A percentile compares a stretch with the other conserved stretches of the same genome.
Evolutionary conservation across 139 green algal genomes (phyloP).

Genomic region (Zygnema circumcarinatum): DNA sequence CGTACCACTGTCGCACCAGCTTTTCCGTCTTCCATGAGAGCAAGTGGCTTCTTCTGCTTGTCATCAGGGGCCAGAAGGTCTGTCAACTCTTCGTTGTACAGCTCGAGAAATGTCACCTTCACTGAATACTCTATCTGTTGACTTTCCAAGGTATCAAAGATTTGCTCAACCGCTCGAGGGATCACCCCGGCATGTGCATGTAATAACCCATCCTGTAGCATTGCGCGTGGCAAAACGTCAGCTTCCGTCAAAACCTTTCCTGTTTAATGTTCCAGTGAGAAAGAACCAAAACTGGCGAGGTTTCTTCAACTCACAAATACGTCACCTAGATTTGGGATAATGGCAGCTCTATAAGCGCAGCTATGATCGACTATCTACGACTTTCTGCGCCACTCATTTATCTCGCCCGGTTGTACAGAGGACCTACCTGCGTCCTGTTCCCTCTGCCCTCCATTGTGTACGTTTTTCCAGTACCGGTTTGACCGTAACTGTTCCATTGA

Average conservation of each 20-base stretch:
- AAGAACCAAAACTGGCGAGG: too few species aligned
- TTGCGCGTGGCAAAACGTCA: not conserved
- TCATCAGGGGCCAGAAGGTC: slow-evolving; percentile 81
- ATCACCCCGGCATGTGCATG: slow-evolving; percentile 88
- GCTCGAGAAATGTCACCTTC: slow-evolving; percentile 90
- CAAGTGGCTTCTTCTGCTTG: slow-evolving; percentile 48
- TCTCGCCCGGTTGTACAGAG: too few species aligned
- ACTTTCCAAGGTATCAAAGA: slow-evolving; percentile 89
- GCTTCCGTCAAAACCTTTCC: too few species aligned
- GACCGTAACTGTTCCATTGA: slow-evolving; percentile 76
- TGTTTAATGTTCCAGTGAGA: too few species aligned
- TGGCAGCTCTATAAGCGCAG: too few species aligned
- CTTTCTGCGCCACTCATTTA: too few species aligned
- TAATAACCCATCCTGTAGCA: slow-evolving; percentile 58
- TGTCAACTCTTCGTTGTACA: slow-evolving; percentile 99
- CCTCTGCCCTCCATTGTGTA: slow-evolving; percentile 91
- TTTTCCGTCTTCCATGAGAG: slow-evolving; percentile 69
- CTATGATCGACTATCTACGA: too few species aligned
- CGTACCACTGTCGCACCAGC: slow-evolving; percentile 82
- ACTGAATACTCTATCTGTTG: slow-evolving; percentile 73
- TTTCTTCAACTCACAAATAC: too few species aligned
- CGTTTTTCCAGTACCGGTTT: slow-evolving; percentile 97
- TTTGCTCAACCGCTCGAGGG: slow-evolving; percentile 89
- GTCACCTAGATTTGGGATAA: too few species aligned
- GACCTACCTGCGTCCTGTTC: slow-evolving; percentile 6